A percentile compares a stretch with the other conserved stretches of the same genome.
Evolutionary conservation across 176 grass and related monocot genomes (phyloP).

Genomic region (Oryza glaberrima): DNA sequence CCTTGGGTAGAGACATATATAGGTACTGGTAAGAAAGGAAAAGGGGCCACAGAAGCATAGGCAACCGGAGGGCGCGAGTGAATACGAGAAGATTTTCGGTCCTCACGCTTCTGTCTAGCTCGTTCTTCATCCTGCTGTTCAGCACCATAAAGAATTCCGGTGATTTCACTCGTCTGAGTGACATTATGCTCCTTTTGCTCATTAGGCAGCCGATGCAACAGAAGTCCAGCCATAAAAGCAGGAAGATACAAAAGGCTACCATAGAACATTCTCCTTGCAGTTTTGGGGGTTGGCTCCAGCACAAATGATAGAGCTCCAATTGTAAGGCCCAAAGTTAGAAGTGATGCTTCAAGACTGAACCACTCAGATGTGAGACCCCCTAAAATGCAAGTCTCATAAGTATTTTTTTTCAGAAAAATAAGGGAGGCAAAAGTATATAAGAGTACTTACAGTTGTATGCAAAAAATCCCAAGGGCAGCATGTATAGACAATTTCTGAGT

Average conservation of each 20-base stretch:
- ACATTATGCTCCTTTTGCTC: slow-evolving; percentile 48
- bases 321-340: slow-evolving; percentile 71
- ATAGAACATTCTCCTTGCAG: slow-evolving; percentile 91
- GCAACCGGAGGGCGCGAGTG: slow-evolving; percentile 72
- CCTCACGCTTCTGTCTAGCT: slow-evolving; percentile 27
- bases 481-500: slow-evolving; percentile 91
- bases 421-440: not conserved
- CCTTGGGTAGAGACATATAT: slow-evolving; percentile 53
- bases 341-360: slow-evolving; percentile 87
- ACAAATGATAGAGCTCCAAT: slow-evolving; percentile 72
- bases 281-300: slow-evolving; percentile 60
- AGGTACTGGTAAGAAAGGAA: slow-evolving; percentile 85
- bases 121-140: slow-evolving; percentile 51
- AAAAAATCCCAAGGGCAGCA: slow-evolving; percentile 83
- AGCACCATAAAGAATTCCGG: slow-evolving; percentile 39
- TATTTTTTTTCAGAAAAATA: not conserved
- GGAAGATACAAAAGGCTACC: slow-evolving; percentile 93
- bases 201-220: slow-evolving; percentile 73
- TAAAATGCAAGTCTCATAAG: slow-evolving; percentile 35
- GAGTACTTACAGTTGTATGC: slow-evolving; percentile 82
- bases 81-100: slow-evolving; percentile 26
- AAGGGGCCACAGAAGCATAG: slow-evolving; percentile 86
- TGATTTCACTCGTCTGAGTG: slow-evolving; percentile 26
- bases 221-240: slow-evolving; percentile 87
- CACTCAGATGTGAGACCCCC: slow-evolving; percentile 90